Base-by-base conservation (phyloP, 495 filamentous ascomycete species). In the Xylaria nigripes region DNA sequence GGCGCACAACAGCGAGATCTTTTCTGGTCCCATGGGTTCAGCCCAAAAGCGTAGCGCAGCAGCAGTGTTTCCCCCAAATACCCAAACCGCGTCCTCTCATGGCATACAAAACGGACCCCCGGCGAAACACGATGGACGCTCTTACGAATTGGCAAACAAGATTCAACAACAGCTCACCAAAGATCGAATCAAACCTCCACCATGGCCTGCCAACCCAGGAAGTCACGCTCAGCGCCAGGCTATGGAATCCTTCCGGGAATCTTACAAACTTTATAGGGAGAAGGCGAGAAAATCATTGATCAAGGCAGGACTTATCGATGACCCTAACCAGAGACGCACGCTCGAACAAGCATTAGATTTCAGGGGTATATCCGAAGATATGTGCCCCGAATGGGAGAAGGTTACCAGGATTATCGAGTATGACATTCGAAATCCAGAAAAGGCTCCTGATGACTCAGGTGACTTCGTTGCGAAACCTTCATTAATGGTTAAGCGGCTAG, bases 351-450 rank as follows among this genome's bases (percentile, higher is more conserved):
- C 93, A 3, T 87, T 96, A 41, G 86, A 85, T 3, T 91, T 90
- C 18, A 84, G 88, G 50, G 93, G 92, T 9, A 92, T 86, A 50
- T 97, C 91, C 63, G 81, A 86, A 58, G 84, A 89, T 55, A 96
- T 95, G 91, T 99, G 94, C 67, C 89, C 94, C 0, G 85, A 92
- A 58, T 96, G 83, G 62, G 94, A 99, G 70, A 75, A 85, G 34
- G 78, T 91, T 13, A 81, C 86, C 29, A 81, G 91, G 18, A 90
- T 95, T 46, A 81, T 86, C 55, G 76, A 85, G 58, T 66, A 65
- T 48, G 76, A 84, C 58, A 71, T 85, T 25, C 76, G 75, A 65
- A 58, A 55, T 1, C 68, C 76, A 8, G 83, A 86, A 66, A 79
- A 76, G 56, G 61, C 61, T 19, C 30, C 59, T 19, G 63, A 72